Base-by-base conservation (phyloP, 768 basidiomycete genomes). In the Suillus alpinus region DNA sequence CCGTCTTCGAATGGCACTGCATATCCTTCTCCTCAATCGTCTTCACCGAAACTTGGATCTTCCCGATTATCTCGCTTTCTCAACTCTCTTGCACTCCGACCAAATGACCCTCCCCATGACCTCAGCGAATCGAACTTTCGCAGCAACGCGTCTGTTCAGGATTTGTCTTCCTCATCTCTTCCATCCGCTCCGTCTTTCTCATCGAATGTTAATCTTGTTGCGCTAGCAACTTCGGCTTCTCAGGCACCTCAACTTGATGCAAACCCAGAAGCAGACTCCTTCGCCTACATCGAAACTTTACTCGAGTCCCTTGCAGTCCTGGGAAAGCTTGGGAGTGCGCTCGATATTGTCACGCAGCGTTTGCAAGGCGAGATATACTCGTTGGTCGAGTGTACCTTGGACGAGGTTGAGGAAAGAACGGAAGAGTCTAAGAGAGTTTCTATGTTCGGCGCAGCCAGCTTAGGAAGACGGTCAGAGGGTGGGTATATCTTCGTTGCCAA, bases 201-300 rank as follows among this genome's bases (percentile, higher is more conserved):
- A 8, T 44, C 67, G 14, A 68, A 65, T 34, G 63, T 68, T 6
- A 74, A 74, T 39, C 53, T 67, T 50, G 67, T 63, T 56, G 18
- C 59, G 46, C 59, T 67, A 58, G 55, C 67, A 46, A 43, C 55
- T 51, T 59, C 73, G 16, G 62, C 62, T 44, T 62, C 70, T 55
- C 68, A 71, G 13, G 60, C 69, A 26, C 66, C 63, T 6, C 67
- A 70, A 26, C 66, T 65, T 57, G 71, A 65, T 63, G 61, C 62
- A 61, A 95, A 95, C 68, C 94, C 95, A 4, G 97, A 99, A 76
- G 81, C 86, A 10, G 94, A 99, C 70, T 94, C 94, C 0, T 99
- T 97, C 74, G 75, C 86, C 4, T 98, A 98, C 68, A 88, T 98
- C 65, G 97, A 98, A 76, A 91, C 86, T 2, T 80, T 98, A 6